These are phyloP conservation scores for Diaporthe aspalathi DNA, from an alignment of 2,329 filamentous ascomycete genomes.

Conservation along the genomic window DNA sequence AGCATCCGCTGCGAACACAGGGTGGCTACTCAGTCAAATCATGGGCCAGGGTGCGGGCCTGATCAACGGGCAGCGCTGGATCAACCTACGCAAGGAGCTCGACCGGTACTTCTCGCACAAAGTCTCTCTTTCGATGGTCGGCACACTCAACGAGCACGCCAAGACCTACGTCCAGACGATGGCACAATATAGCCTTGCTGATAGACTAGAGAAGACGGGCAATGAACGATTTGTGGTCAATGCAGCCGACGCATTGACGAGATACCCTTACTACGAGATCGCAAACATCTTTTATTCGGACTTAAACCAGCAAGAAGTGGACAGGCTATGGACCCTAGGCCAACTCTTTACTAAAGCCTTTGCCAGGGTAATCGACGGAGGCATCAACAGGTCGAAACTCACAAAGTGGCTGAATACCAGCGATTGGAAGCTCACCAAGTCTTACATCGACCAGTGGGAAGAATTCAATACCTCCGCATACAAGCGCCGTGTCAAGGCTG, in stretches of 20 bases:
- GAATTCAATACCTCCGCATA: not conserved
- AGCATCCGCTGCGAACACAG: not conserved
- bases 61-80: slow-evolving; percentile 18
- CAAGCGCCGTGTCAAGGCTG: slow-evolving; percentile 2
- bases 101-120: slow-evolving; percentile 2
- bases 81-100: slow-evolving; percentile 13
- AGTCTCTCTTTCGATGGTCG: not conserved
- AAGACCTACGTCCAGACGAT: not conserved
- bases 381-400: slow-evolving; percentile 2
- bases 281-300: slow-evolving; percentile 10
- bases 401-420: slow-evolving; percentile 1
- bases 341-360: slow-evolving; percentile 13
- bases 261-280: slow-evolving; percentile 9
- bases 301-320: not conserved
- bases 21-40: slow-evolving; percentile 6
- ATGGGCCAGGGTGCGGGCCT: slow-evolving; percentile 16
- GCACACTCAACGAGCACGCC: slow-evolving; percentile 1
- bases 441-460: slow-evolving; percentile 3
- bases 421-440: not conserved
- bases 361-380: not conserved
- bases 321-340: not conserved
- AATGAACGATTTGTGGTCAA: not conserved
- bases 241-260: slow-evolving; percentile 1
- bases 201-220: not conserved
- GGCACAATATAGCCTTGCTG: not conserved